Evolutionary conservation across 78 protist species (phyloP).

Genomic region (Bigelowiella natans): DNA sequence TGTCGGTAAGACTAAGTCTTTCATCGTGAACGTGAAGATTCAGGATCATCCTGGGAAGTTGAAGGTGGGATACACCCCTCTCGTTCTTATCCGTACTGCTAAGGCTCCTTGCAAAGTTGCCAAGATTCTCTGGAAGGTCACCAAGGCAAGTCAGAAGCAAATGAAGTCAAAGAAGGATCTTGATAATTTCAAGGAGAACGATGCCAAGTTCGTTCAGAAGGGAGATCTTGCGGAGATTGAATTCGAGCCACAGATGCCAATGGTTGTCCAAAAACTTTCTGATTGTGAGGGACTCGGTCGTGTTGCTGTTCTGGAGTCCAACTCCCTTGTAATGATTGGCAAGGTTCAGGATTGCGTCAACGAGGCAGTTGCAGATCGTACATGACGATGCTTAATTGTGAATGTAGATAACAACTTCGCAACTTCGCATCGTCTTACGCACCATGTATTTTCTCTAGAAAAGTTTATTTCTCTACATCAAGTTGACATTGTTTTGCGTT

Average conservation of each 20-base stretch:
- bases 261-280: slow-evolving; percentile 47
- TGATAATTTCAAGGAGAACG: not conserved
- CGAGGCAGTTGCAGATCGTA: not conserved
- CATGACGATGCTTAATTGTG: not conserved
- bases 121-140: slow-evolving; percentile 36
- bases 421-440: no score
- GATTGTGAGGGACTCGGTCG: slow-evolving; percentile 38
- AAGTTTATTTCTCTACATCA: no score
- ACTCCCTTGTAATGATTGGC: slow-evolving; percentile 8
- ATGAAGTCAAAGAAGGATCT: slow-evolving; percentile 17
- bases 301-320: not conserved
- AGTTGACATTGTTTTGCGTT: no score
- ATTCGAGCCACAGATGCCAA: slow-evolving; percentile 50
- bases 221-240: slow-evolving; percentile 17
- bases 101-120: slow-evolving; percentile 29
- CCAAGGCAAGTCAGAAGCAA: slow-evolving; percentile 52
- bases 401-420: no score
- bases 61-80: slow-evolving; percentile 44
- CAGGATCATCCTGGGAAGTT: slow-evolving; percentile 41
- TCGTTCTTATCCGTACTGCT: slow-evolving; percentile 35
- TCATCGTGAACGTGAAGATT: not conserved
- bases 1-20: not conserved
- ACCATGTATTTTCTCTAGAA: no score
- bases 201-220: not conserved
- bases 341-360: not conserved